These are phyloP conservation scores for Diutina catenulata DNA, from an alignment of 1,139 yeast genomes.

Conservation along the genomic window DNA sequence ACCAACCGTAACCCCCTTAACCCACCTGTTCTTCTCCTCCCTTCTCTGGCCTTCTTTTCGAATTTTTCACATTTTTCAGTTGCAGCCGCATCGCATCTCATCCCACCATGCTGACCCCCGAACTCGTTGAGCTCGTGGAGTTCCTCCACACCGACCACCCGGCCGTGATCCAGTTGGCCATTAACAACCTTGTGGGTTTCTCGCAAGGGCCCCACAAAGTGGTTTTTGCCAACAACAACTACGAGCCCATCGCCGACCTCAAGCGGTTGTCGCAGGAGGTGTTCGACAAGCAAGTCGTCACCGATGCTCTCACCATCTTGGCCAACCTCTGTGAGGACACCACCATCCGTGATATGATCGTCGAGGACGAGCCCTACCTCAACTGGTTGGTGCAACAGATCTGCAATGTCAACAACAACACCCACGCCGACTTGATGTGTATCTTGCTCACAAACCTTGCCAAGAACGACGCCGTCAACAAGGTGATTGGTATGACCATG, in stretches of 20 bases:
- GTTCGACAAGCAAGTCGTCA: constrained; percentile 37
- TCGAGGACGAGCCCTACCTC: constrained; percentile 51
- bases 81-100: too few relatives aligned
- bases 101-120: constrained; percentile 30
- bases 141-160: constrained; percentile 80
- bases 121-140: constrained; percentile 59
- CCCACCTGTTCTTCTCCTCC: too few relatives aligned
- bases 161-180: constrained; percentile 74
- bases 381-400: constrained; percentile 43
- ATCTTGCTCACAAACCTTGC: constrained; percentile 79
- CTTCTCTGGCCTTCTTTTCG: too few relatives aligned
- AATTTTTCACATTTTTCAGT: too few relatives aligned
- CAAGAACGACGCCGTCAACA: constrained; percentile 54
- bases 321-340: constrained; percentile 73
- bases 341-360: constrained; percentile 51
- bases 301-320: constrained; percentile 66
- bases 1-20: too few relatives aligned
- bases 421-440: constrained; percentile 66
- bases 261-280: constrained; percentile 34
- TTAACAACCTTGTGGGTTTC: constrained; percentile 74
- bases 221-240: constrained; percentile 61
- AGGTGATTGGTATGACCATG: constrained; percentile 34
- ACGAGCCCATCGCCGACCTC: constrained; percentile 64
- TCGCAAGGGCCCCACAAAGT: constrained; percentile 58
- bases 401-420: constrained; percentile 42